Conservation (phyloP, 106 monocot genomes). For the Dactylorhiza incarnata region DNA sequence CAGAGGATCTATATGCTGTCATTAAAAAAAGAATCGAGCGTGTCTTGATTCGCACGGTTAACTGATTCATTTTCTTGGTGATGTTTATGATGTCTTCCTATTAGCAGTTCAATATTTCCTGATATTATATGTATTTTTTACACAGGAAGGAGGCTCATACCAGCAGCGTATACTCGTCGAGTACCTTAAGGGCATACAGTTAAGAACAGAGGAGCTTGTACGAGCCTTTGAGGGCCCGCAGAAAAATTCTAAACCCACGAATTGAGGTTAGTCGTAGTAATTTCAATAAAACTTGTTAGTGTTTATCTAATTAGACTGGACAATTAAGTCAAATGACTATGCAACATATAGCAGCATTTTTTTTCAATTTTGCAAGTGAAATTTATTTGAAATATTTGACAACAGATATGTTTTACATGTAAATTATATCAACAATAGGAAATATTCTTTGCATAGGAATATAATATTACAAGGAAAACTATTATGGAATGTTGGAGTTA, state of each 20-base stretch:
- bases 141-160: conserved; percentile 95
- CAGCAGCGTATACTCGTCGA: conserved; percentile 79
- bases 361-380: too few species aligned
- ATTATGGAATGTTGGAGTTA: too few species aligned
- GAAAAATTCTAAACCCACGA: conserved; percentile 14
- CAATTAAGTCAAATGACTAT: too few species aligned
- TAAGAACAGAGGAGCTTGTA: conserved; percentile 52
- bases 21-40: conserved; percentile 79
- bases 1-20: conserved; percentile 74
- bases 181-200: conserved; percentile 76
- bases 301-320: not conserved
- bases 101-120: not conserved
- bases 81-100: not conserved
- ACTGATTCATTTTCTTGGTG: not conserved
- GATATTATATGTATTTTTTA: not conserved
- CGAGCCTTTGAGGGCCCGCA: conserved; percentile 50
- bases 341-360: too few species aligned
- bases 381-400: too few species aligned
- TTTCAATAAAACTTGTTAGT: not conserved
- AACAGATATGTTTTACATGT: too few species aligned
- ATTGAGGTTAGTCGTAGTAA: too few species aligned
- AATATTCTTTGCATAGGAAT: too few species aligned
- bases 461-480: too few species aligned
- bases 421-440: too few species aligned
- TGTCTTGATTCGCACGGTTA: conserved; percentile 80